Evolutionary conservation across 768 basidiomycete species (phyloP).

Genomic region (Nidularia pulvinata): DNA sequence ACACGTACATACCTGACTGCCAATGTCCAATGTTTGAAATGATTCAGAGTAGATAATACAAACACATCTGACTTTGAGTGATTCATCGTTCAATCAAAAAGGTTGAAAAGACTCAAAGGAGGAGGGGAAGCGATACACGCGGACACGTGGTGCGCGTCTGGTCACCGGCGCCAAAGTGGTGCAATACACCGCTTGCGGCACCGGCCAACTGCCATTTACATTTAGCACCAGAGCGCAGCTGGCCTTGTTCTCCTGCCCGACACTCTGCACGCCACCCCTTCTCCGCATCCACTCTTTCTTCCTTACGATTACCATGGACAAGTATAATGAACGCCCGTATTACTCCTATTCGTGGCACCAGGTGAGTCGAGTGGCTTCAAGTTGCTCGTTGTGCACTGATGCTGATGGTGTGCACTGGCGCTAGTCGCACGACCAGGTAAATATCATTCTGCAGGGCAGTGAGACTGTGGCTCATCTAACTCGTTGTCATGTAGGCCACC

Average conservation of each 20-base stretch:
- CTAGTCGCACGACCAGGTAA: slow-evolving; percentile 88
- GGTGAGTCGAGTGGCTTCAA: slow-evolving; percentile 36
- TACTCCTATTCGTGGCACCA: slow-evolving; percentile 85
- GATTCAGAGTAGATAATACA: too few relatives aligned
- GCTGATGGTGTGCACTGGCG: too few relatives aligned
- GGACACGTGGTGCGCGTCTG: background rate
- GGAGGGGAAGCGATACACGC: background rate
- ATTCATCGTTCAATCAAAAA: background rate
- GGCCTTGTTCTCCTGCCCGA: slow-evolving; percentile 4
- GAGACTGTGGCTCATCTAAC: slow-evolving; percentile 6
- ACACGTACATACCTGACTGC: too few relatives aligned
- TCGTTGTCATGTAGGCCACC: slow-evolving; percentile 54
- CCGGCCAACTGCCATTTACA: background rate
- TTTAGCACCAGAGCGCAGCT: background rate
- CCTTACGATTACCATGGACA: slow-evolving; percentile 27
- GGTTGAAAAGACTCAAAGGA: background rate
- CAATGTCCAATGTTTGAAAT: too few relatives aligned
- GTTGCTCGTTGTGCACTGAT: background rate
- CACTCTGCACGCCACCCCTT: background rate
- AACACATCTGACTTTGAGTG: too few relatives aligned
- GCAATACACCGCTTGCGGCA: background rate
- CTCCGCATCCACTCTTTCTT: slow-evolving; percentile 1
- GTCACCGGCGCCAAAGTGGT: background rate
- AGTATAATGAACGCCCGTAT: slow-evolving; percentile 34
- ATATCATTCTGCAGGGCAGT: slow-evolving; percentile 8